Evolutionary conservation across 352 stramenopile genomes (phyloP), one percentile per base, ranked within the genome.

Genomic region (Phytophthora tentaculata): DNA sequence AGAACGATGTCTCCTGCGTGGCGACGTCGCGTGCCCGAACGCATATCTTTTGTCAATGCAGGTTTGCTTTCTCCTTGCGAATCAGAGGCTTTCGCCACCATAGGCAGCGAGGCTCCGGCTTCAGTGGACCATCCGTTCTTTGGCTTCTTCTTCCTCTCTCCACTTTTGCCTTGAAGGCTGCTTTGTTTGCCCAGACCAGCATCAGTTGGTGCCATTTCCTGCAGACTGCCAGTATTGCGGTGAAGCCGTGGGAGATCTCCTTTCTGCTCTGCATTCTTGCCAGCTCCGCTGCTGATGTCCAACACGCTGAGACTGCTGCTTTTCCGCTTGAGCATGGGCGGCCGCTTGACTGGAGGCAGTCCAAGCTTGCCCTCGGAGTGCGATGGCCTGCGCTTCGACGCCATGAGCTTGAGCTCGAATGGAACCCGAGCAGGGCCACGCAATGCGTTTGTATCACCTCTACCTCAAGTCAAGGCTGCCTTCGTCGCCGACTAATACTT

Each of bases 291-390:
- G 12, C 12, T 49, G 0, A 65, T 72, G 24, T 90, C 83, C 0
- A 92, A 37, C 1, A 88, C 37, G 49, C 78, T 82, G 13, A 73
- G 59, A 35, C 80, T 90, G 35, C 80, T 90, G 63, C 78, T 90
- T 67, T 91, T 91, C 5, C 81, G 77, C 35, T 86, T 54, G 19
- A 92, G 44, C 62, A 61, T 53, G 10, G 61, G 53, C 32, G 60
- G 61, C 13, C 14, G 37, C 5, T 51, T 66, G 14, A 78, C 66
- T 19, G 62, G 35, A 50, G 60, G 59, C 39, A 71, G 70, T 17
- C 3, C 56, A 71, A 55, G 26, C 29, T 66, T 58, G 23, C 22
- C 39, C 14, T 52, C 64, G 17, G 56, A 32, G 7, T 35, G 41
- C 13, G 56, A 48, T 13, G 28, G 9, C 17, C 58, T 73, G 13